phyloP scores from a whole-genome alignment of 306 rosid genomes.

The Corylus heterophylla region DNA sequence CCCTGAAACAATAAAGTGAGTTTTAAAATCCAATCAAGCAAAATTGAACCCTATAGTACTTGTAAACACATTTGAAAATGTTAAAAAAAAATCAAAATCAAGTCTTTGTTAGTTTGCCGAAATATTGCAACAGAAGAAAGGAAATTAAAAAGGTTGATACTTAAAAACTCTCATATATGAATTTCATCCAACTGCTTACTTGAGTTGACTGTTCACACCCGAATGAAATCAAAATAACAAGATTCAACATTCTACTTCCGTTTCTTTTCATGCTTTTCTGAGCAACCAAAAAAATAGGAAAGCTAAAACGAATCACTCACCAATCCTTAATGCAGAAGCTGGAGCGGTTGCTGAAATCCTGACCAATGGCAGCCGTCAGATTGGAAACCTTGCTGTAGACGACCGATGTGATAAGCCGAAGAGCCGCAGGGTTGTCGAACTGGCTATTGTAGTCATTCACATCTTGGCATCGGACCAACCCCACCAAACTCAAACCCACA shows the following conservation, averaged over 20 bases:
- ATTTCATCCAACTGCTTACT: neutral
- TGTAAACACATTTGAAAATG: neutral
- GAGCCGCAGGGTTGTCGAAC: slow-evolving; percentile 60
- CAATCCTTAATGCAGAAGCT: slow-evolving; percentile 77
- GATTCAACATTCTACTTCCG: neutral
- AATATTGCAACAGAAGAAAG: neutral
- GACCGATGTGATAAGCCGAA: slow-evolving; percentile 62
- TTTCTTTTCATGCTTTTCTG: neutral
- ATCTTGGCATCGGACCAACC: slow-evolving; percentile 49
- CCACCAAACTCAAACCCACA: slow-evolving; percentile 42
- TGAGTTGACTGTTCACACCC: slow-evolving; percentile 5
- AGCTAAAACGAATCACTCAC: slow-evolving; percentile 42
- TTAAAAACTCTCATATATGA: neutral
- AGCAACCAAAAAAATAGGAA: neutral
- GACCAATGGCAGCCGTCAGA: slow-evolving; percentile 57
- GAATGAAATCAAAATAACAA: neutral
- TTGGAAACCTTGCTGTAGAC: slow-evolving; percentile 62
- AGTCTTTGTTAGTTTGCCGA: neutral
- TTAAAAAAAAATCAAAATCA: neutral
- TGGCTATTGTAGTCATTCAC: slow-evolving; percentile 47
- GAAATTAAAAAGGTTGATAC: neutral
- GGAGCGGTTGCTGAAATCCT: slow-evolving; percentile 46
- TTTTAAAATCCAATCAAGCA: slow-evolving; percentile 15
- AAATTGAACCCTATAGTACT: neutral
- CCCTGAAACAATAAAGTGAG: slow-evolving; percentile 50